phyloP scores from a whole-genome alignment of 1,284 basidiomycete genomes.

The Apiotrichum sp. region DNA sequence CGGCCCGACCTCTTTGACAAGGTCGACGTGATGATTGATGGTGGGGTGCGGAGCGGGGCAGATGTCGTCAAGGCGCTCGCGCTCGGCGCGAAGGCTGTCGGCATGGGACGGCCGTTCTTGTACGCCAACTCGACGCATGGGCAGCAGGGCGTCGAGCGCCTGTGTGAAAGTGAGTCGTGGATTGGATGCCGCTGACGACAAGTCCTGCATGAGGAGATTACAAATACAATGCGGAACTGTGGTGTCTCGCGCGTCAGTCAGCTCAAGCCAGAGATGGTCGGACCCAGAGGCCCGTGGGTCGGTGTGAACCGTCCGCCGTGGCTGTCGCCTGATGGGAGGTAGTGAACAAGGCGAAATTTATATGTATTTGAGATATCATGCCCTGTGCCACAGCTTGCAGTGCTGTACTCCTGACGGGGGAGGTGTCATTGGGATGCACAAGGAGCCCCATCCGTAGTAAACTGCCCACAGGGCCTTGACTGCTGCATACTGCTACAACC shows the following conservation, averaged over 20 bases:
- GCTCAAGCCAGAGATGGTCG: constrained; percentile 72
- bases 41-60: constrained; percentile 53
- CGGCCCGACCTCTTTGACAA: constrained; percentile 50
- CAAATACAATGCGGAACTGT: constrained; percentile 51
- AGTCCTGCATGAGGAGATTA: constrained; percentile 53
- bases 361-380: no score
- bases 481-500: no score
- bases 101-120: constrained; percentile 53
- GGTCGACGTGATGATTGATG: constrained; percentile 54
- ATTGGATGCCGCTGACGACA: constrained; percentile 7
- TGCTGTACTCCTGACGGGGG: no score
- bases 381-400: no score
- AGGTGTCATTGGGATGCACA: no score
- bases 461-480: no score
- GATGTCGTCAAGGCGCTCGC: constrained; percentile 56
- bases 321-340: constrained; percentile 3
- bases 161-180: constrained; percentile 45
- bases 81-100: constrained; percentile 55
- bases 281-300: constrained; percentile 43
- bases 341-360: no score
- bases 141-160: constrained; percentile 50
- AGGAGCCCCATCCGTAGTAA: no score
- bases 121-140: constrained; percentile 53
- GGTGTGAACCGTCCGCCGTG: constrained; percentile 35
- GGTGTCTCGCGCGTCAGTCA: constrained; percentile 53